Evolutionary conservation across 108 stramenopile species (phyloP), one percentile per base, ranked within the genome.

Genomic region (Discostella stelligeroides): DNA sequence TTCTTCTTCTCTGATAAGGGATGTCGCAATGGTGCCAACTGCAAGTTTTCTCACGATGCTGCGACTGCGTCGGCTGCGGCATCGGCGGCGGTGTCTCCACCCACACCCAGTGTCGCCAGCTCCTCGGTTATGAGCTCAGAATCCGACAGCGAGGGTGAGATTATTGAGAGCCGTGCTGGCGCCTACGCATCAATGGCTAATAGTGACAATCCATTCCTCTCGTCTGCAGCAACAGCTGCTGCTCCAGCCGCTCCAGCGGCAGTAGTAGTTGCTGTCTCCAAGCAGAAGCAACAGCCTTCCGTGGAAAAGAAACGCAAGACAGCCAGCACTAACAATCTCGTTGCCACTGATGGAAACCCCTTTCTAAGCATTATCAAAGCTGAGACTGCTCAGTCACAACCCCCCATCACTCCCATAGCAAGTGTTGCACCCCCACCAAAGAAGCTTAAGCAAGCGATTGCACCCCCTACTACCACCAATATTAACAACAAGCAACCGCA

Each of bases 11-110:
- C 88, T 39, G 69, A 74, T 24, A 85, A 65, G 39, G 94, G 90
- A 38, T 95, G 94, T 59, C 76, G 88, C n/a, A 92, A 89, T 54
- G 94, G 94, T 12, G 86, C 80, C 61, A 86, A 85, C 8, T 95
- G 94, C 79, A 83, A 88, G 49, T 95, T 95, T 58, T 67, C 80
- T 10, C 94, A 95, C 66, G 85, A 78, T 17, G 56, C 60, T 11
- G 53, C 57, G 37, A 51, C 55, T 14, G 63, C 76, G 28, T 49
- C 17, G 13, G 11, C 15, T 11, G 17, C 18, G 6, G 30, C 59
- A 28, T 28, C 67, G 42, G 12, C 68, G 5, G 49, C 49, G 10
- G 41, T 57, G 29, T 53, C 51, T 10, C 60, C 48, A 1, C 45
- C 30, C 30, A 73, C 48, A 1, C 45, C 30, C 30, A 73, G 72